phyloP scores from a whole-genome alignment of 78 protist species.

The Tieghemostelium lacteum region DNA sequence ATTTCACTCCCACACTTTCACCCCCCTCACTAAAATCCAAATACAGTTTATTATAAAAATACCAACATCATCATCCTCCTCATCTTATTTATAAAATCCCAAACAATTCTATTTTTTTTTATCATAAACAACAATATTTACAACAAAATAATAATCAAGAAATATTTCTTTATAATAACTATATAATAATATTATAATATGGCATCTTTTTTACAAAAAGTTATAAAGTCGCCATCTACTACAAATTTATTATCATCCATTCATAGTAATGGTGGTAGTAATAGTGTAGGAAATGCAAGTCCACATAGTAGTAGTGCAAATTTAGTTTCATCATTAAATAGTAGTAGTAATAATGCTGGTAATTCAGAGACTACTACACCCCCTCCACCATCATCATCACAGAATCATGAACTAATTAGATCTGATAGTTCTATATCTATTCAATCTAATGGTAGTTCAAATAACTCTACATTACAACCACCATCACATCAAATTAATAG shows the following conservation, averaged over 20 bases:
- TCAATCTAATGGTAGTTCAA: neutral
- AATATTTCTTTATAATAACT: no score
- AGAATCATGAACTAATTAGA: neutral
- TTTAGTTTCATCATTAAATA: neutral
- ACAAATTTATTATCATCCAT: slow-evolving; percentile 11
- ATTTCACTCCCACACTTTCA: no score
- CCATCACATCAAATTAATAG: slow-evolving; percentile 11
- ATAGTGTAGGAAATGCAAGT: neutral
- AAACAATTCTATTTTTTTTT: no score
- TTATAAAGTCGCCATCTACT: slow-evolving; percentile 61
- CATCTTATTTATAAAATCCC: no score
- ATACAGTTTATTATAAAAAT: no score
- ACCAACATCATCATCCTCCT: no score
- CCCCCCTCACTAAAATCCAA: no score
- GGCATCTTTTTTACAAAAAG: slow-evolving; percentile 51
- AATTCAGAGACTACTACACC: slow-evolving; percentile 1
- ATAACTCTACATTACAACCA: neutral
- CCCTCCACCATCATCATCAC: slow-evolving; percentile 5
- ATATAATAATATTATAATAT: neutral
- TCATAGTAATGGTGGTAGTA: neutral
- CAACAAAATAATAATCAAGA: no score
- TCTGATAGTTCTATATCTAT: slow-evolving; percentile 32
- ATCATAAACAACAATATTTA: no score
- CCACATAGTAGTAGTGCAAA: neutral
- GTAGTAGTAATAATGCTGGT: neutral